These are phyloP conservation scores for Nephelium lappaceum DNA, from an alignment of 345 rosid genomes.

Conservation along the genomic window DNA sequence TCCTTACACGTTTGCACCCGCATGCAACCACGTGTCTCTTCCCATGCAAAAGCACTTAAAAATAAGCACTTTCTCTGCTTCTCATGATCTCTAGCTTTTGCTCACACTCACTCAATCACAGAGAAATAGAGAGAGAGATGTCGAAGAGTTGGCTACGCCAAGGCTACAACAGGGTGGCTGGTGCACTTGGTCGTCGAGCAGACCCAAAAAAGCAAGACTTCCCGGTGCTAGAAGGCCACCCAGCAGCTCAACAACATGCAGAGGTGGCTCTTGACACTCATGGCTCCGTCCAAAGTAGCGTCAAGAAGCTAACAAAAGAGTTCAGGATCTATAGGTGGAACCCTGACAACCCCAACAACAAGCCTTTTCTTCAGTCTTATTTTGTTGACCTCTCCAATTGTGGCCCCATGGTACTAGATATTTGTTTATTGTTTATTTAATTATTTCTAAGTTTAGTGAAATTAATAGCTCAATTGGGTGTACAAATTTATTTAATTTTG, in stretches of 20 bases:
- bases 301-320: slow-evolving; percentile 47
- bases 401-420: slow-evolving; percentile 51
- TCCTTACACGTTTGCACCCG: background rate
- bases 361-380: slow-evolving; percentile 65
- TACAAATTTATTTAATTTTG: background rate
- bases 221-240: slow-evolving; percentile 48
- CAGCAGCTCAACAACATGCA: slow-evolving; percentile 49
- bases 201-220: slow-evolving; percentile 36
- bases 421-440: background rate
- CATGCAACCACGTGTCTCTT: slow-evolving; percentile 3
- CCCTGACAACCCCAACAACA: slow-evolving; percentile 52
- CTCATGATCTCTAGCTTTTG: too few species aligned
- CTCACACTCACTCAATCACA: background rate
- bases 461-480: background rate
- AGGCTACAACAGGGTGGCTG: slow-evolving; percentile 23
- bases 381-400: slow-evolving; percentile 55
- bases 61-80: too few species aligned
- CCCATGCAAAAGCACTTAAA: background rate
- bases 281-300: slow-evolving; percentile 18
- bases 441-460: background rate
- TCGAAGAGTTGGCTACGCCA: slow-evolving; percentile 31
- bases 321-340: slow-evolving; percentile 68
- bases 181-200: slow-evolving; percentile 8
- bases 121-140: slow-evolving; percentile 20
- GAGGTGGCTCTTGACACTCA: slow-evolving; percentile 41